These are phyloP conservation scores for Creolimax fragrantissima DNA, from an alignment of 78 protist genomes.

Conservation along the genomic window DNA sequence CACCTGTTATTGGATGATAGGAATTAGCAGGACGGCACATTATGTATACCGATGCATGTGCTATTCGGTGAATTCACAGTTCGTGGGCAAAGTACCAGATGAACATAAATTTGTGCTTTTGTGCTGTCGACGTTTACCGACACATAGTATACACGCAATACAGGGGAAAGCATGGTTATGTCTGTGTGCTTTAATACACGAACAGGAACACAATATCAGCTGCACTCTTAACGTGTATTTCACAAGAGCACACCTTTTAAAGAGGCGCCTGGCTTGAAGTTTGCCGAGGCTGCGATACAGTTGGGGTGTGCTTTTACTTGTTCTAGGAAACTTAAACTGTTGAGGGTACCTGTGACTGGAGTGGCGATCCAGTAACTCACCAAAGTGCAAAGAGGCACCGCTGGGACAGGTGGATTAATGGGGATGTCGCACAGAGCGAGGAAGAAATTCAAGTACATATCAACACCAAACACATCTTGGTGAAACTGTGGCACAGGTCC, in stretches of 20 bases:
- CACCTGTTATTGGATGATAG: too few relatives aligned
- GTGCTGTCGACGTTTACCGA: too few relatives aligned
- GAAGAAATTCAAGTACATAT: background rate
- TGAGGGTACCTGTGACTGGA: background rate
- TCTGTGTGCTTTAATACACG: too few relatives aligned
- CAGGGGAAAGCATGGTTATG: too few relatives aligned
- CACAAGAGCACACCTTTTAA: background rate
- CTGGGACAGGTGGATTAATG: slow-evolving; percentile 3
- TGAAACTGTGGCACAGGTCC: background rate
- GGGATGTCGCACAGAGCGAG: slow-evolving; percentile 8
- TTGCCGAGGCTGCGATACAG: background rate
- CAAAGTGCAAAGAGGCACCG: background rate
- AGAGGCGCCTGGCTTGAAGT: background rate
- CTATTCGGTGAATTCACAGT: too few relatives aligned
- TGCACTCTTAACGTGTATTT: too few relatives aligned
- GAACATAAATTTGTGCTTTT: too few relatives aligned
- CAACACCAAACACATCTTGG: background rate
- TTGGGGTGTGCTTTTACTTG: background rate
- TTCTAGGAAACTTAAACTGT: background rate
- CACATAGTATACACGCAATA: too few relatives aligned
- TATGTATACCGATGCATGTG: too few relatives aligned
- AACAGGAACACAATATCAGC: too few relatives aligned
- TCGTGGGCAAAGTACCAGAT: too few relatives aligned
- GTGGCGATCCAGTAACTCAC: background rate
- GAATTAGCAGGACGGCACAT: too few relatives aligned